Conservation (phyloP, 2,329 filamentous ascomycete genomes). For the Neopestalotiopsis clavispora region DNA sequence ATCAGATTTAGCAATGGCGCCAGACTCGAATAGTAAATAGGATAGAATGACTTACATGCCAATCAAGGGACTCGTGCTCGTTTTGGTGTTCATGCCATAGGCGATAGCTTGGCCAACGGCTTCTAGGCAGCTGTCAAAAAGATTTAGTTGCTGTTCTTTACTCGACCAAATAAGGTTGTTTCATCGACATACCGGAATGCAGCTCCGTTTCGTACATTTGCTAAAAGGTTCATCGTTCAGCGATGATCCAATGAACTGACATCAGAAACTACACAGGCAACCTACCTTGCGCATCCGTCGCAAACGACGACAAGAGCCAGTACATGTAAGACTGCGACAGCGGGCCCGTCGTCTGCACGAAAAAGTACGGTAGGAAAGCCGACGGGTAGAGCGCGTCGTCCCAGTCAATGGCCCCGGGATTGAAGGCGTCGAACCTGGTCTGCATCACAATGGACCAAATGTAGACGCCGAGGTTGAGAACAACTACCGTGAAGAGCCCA, state of each 20-base stretch:
- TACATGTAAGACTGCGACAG: slow-evolving; percentile 51
- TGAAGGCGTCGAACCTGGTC: slow-evolving; percentile 39
- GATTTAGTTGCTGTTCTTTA: neutral
- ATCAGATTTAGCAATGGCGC: neutral
- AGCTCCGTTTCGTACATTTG: slow-evolving; percentile 47
- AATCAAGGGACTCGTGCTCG: slow-evolving; percentile 39
- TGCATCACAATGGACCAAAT: slow-evolving; percentile 56
- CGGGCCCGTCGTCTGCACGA: slow-evolving; percentile 47
- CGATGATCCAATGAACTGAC: neutral
- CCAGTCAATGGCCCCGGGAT: slow-evolving; percentile 52
- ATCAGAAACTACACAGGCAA: neutral
- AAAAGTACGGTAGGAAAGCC: slow-evolving; percentile 53
- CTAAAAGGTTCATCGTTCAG: slow-evolving; percentile 23
- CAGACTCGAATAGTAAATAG: neutral
- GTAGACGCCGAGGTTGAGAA: slow-evolving; percentile 53
- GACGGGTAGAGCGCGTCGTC: slow-evolving; percentile 45
- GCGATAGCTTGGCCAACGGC: slow-evolving; percentile 45
- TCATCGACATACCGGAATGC: slow-evolving; percentile 34
- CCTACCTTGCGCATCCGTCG: slow-evolving; percentile 43
- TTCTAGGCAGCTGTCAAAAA: slow-evolving; percentile 35
- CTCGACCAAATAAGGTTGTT: no score
- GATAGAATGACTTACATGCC: slow-evolving; percentile 39
- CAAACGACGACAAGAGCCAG: slow-evolving; percentile 48
- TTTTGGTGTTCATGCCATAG: slow-evolving; percentile 47
- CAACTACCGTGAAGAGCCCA: slow-evolving; percentile 48